A percentile compares a stretch with the other conserved stretches of the same genome.
These are phyloP conservation scores for Rhododendron kiyosumense DNA, from an alignment of 148 eudicot genomes.

Conservation along the genomic window DNA sequence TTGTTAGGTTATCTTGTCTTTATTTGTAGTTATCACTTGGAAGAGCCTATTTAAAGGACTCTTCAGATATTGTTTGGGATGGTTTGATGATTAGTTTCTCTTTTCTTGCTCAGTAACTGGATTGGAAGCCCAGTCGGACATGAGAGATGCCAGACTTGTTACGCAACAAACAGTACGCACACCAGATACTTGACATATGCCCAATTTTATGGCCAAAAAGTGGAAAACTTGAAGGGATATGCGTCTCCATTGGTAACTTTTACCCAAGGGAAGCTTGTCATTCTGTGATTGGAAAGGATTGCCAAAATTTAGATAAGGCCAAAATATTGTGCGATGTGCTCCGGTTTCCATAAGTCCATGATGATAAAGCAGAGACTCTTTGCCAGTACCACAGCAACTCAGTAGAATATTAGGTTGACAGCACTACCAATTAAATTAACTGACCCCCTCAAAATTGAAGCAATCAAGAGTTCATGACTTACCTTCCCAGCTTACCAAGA, in stretches of 20 bases:
- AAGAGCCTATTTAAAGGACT: too few species aligned
- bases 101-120: background rate
- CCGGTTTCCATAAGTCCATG: background rate
- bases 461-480: background rate
- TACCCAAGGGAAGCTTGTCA: background rate
- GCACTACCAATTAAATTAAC: background rate
- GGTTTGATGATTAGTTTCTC: too few species aligned
- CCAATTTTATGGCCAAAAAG: background rate
- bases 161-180: background rate
- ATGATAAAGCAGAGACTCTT: background rate
- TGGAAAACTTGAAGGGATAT: background rate
- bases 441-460: background rate
- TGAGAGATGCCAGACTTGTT: background rate
- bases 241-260: background rate
- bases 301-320: background rate
- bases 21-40: too few species aligned
- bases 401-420: background rate
- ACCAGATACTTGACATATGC: background rate
- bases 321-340: background rate
- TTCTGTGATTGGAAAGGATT: background rate
- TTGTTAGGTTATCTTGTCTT: too few species aligned
- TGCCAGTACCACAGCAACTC: background rate
- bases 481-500: conserved; percentile 80
- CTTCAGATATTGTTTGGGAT: too few species aligned
- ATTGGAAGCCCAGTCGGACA: background rate